Conservation (phyloP, 352 stramenopile genomes). For the Globisporangium abappressorium region DNA sequence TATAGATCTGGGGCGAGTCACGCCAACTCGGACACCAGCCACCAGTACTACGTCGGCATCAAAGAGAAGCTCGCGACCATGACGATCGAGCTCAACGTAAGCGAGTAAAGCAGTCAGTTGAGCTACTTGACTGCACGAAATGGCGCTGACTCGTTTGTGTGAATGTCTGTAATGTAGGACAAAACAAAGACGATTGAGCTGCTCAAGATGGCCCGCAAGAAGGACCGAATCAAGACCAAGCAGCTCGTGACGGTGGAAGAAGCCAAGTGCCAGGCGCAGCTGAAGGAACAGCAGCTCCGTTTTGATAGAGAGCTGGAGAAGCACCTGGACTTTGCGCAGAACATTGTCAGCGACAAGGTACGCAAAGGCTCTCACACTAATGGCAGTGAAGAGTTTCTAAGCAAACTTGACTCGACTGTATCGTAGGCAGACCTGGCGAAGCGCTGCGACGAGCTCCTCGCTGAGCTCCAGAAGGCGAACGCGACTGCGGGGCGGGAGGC, state of each 20-base stretch:
- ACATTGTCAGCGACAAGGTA: constrained; percentile 74
- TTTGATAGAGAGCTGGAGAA: constrained; percentile 78
- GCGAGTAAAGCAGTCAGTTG: background rate
- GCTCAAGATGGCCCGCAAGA: constrained; percentile 71
- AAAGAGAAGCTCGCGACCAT: constrained; percentile 81
- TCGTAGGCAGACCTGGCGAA: constrained; percentile 54
- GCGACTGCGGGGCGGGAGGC: constrained; percentile 34
- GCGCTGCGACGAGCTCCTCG: constrained; percentile 70
- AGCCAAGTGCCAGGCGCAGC: constrained; percentile 41
- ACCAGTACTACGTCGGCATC: constrained; percentile 68
- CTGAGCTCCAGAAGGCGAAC: constrained; percentile 61
- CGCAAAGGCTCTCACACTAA: background rate
- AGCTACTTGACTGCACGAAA: background rate
- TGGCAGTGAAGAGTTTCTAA: background rate
- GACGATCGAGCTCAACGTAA: constrained; percentile 74
- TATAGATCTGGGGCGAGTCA: constrained; percentile 33
- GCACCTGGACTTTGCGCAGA: constrained; percentile 79
- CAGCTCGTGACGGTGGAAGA: constrained; percentile 48
- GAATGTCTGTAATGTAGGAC: constrained; percentile 36
- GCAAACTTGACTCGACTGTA: constrained; percentile 2
- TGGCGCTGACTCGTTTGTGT: background rate
- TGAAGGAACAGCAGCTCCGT: constrained; percentile 54
- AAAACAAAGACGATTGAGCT: constrained; percentile 85
- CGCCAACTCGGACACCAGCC: constrained; percentile 27
- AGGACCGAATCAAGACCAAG: constrained; percentile 67